Conservation (phyloP, 2,329 filamentous ascomycete species). For the Pseudogymnoascus sp. region DNA sequence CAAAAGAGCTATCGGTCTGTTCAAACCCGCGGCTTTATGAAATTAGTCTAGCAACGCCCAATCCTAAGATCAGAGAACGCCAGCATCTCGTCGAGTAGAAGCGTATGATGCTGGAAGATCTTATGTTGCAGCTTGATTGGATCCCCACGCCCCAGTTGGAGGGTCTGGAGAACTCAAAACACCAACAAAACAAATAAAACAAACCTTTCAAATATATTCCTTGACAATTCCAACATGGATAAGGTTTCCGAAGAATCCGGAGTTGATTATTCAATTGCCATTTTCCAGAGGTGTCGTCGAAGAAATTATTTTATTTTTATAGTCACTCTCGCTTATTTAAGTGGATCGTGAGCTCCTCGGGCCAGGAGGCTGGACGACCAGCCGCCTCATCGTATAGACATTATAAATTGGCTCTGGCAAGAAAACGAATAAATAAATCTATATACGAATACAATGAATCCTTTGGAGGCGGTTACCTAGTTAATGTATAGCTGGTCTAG, state of each 20-base stretch:
- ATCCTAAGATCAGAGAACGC: slow-evolving; percentile 9
- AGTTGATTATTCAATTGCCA: neutral
- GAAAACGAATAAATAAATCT: neutral
- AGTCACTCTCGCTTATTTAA: slow-evolving; percentile 9
- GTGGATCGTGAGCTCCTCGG: neutral
- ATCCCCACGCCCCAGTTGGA: neutral
- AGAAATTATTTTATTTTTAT: slow-evolving; percentile 4
- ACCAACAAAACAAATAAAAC: neutral
- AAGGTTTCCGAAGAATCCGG: neutral
- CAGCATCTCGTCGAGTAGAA: slow-evolving; percentile 8
- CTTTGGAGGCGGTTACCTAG: too few species aligned
- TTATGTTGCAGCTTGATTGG: slow-evolving; percentile 8
- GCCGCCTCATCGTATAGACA: neutral
- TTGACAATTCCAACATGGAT: neutral
- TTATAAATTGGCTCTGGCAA: neutral
- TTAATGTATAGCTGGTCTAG: too few species aligned
- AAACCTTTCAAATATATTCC: neutral
- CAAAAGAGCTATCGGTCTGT: slow-evolving; percentile 6
- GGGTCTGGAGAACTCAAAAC: neutral
- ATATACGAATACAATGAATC: too few species aligned
- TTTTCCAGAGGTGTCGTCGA: neutral
- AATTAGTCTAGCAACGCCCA: slow-evolving; percentile 12
- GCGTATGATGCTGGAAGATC: slow-evolving; percentile 8
- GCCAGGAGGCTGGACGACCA: neutral
- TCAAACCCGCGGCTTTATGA: slow-evolving; percentile 11